Evolutionary conservation across 345 rosid species (phyloP).

Genomic region (Pistacia vera): DNA sequence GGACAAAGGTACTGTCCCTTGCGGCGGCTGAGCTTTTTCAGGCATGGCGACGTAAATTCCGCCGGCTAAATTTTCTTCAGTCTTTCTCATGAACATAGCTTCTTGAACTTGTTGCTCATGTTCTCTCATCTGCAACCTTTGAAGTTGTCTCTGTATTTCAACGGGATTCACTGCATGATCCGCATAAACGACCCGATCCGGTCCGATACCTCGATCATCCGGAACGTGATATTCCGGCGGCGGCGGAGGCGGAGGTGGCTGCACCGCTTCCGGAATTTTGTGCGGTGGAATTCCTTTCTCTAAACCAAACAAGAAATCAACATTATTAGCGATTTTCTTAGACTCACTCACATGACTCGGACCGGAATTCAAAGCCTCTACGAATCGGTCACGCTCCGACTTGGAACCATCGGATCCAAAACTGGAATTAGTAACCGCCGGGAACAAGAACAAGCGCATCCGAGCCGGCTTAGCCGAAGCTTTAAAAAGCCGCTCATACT

Average conservation of each 20-base stretch:
- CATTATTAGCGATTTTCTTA: constrained; percentile 35
- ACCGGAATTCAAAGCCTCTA: constrained; percentile 68
- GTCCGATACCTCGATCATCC: constrained; percentile 36
- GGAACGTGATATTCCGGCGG: constrained; percentile 19
- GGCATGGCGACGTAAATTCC: constrained; percentile 47
- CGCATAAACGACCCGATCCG: constrained; percentile 43
- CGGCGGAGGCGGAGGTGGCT: constrained; percentile 28
- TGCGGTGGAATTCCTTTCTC: constrained; percentile 54
- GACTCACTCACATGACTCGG: constrained; percentile 37
- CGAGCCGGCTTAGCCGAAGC: constrained; percentile 76
- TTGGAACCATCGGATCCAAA: constrained; percentile 59
- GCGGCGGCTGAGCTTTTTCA: constrained; percentile 41
- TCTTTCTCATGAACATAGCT: constrained; percentile 47
- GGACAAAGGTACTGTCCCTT: constrained; percentile 27
- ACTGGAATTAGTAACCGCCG: constrained; percentile 36
- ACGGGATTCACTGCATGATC: constrained; percentile 48
- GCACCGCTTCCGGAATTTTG: constrained; percentile 32
- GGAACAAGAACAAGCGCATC: constrained; percentile 82
- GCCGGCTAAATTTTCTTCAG: constrained; percentile 37
- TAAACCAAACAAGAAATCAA: constrained; percentile 79
- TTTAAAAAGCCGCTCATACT: constrained; percentile 80
- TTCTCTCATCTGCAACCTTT: constrained; percentile 76
- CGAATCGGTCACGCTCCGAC: constrained; percentile 80
- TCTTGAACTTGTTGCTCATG: constrained; percentile 46
- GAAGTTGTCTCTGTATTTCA: constrained; percentile 68